Conservation (phyloP, 352 stramenopile species). For the Pythium brachiatum region DNA sequence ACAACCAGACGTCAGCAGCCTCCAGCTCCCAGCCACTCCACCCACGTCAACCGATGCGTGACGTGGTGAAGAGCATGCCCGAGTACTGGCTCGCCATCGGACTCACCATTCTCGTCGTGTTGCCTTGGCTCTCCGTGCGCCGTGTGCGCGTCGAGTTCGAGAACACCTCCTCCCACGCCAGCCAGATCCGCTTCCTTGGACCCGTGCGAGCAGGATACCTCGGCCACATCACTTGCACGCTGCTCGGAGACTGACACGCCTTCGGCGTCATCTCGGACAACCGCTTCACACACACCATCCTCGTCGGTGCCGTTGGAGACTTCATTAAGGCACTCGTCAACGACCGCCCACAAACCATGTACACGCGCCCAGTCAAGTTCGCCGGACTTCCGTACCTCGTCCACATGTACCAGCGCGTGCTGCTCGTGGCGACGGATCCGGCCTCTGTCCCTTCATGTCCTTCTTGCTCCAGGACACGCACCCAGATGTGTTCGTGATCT, state of each 20-base stretch:
- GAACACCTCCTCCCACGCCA: constrained; percentile 9
- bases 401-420: constrained; percentile 12
- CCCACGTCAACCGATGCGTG: background rate
- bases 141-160: constrained; percentile 12
- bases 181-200: constrained; percentile 7
- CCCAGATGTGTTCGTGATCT: constrained; percentile 14
- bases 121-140: constrained; percentile 11
- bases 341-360: background rate
- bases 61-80: constrained; percentile 8
- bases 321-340: constrained; percentile 4
- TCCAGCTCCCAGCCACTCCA: background rate
- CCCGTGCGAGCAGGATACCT: constrained; percentile 5
- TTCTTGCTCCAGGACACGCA: constrained; percentile 7
- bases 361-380: constrained; percentile 5
- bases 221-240: constrained; percentile 5
- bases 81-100: constrained; percentile 17
- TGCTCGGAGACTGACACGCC: constrained; percentile 9
- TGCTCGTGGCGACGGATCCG: constrained; percentile 12
- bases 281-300: constrained; percentile 13
- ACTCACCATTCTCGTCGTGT: constrained; percentile 7
- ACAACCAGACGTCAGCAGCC: constrained; percentile 1
- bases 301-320: constrained; percentile 8
- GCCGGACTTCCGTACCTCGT: constrained; percentile 8
- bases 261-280: constrained; percentile 16
- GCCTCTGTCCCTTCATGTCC: constrained; percentile 12